Conservation (phyloP, 1,284 basidiomycete species). For the Papiliotrema laurentii region DNA sequence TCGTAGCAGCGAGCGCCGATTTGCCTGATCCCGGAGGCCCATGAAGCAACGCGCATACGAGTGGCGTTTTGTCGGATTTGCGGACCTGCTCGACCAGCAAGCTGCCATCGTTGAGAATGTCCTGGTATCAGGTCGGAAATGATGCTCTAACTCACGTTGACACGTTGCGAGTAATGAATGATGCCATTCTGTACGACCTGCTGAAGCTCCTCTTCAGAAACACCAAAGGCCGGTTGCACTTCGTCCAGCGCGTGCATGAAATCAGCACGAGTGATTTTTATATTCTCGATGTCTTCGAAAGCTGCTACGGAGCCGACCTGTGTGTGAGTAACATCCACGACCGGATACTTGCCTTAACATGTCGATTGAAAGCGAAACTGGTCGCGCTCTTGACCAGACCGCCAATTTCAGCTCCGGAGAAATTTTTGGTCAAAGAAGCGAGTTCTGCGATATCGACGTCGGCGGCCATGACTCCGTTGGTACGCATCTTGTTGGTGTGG, state of each 20-base stretch:
- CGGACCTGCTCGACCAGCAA: constrained; percentile 95
- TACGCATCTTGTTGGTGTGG: constrained; percentile 91
- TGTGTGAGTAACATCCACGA: neutral
- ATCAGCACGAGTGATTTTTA: constrained; percentile 82
- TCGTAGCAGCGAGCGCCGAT: constrained; percentile 90
- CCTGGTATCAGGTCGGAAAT: constrained; percentile 50
- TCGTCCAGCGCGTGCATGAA: constrained; percentile 91
- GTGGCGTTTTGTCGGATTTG: constrained; percentile 80
- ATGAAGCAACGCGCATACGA: constrained; percentile 86
- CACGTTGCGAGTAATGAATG: constrained; percentile 84
- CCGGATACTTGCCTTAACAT: constrained; percentile 66
- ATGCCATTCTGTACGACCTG: constrained; percentile 96
- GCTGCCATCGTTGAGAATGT: constrained; percentile 82
- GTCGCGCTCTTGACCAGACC: constrained; percentile 98
- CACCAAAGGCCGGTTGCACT: constrained; percentile 95
- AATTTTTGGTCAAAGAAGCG: constrained; percentile 88
- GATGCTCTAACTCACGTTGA: constrained; percentile 25
- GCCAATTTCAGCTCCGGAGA: constrained; percentile 93
- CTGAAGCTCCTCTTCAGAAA: constrained; percentile 91
- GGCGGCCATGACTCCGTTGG: constrained; percentile 80
- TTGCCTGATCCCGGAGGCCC: constrained; percentile 90
- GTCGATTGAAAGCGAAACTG: constrained; percentile 94
- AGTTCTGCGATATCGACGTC: constrained; percentile 86
- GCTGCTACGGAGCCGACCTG: constrained; percentile 92
- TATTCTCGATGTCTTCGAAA: constrained; percentile 90